These are phyloP conservation scores for Apiospora phragmitis DNA, from an alignment of 2,329 filamentous ascomycete genomes.

Conservation along the genomic window DNA sequence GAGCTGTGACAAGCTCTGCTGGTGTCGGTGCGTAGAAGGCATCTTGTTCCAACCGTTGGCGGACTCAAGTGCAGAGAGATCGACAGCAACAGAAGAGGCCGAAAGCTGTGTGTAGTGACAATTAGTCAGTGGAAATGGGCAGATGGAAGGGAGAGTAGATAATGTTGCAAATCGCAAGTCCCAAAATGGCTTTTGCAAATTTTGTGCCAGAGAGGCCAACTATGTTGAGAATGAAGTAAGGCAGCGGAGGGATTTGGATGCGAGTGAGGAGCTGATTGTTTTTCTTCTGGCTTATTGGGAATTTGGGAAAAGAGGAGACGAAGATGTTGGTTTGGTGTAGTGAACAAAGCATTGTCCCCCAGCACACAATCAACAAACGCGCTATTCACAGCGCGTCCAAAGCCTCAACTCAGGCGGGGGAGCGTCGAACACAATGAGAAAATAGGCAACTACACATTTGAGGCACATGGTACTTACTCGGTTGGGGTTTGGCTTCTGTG, in stretches of 20 bases:
- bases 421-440: background rate
- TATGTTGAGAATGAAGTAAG: background rate
- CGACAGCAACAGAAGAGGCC: conserved; percentile 77
- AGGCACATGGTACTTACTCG: conserved; percentile 41
- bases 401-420: background rate
- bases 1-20: conserved; percentile 57
- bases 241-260: too few species aligned
- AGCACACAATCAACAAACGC: conserved; percentile 1
- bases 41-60: conserved; percentile 61
- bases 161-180: background rate
- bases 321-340: background rate
- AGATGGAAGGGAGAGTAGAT: conserved; percentile 6
- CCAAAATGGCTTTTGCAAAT: background rate
- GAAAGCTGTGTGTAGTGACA: conserved; percentile 60
- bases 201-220: background rate
- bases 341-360: background rate
- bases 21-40: conserved; percentile 65
- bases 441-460: background rate
- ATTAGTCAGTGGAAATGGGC: conserved; percentile 35
- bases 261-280: conserved; percentile 20
- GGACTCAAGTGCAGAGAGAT: conserved; percentile 66
- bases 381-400: background rate
- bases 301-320: background rate
- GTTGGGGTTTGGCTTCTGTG: conserved; percentile 52
- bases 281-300: background rate